A percentile compares a stretch with the other conserved stretches of the same genome.
phyloP scores from a whole-genome alignment of 495 filamentous ascomycete species.

The Penicillium tannophilum region DNA sequence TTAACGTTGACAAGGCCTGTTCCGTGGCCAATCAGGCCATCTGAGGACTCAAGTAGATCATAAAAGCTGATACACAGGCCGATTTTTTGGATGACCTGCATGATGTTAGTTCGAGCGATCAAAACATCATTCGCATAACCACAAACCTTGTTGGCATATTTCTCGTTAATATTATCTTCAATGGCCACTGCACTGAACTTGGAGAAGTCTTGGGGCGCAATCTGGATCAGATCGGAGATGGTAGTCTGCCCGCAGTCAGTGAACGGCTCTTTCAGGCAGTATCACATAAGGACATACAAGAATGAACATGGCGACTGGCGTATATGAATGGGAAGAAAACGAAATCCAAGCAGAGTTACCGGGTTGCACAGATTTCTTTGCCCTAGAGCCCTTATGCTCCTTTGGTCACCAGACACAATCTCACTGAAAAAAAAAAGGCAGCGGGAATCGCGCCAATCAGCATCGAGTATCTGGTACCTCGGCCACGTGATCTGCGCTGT shows the following conservation, averaged over 20 bases:
- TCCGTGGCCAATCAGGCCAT: conserved; percentile 90
- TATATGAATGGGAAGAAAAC: conserved; percentile 6
- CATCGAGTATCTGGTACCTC: background rate
- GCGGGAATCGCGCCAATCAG: conserved; percentile 3
- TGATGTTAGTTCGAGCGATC: background rate
- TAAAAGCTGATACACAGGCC: conserved; percentile 92
- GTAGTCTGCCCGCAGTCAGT: conserved; percentile 52
- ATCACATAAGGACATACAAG: conserved; percentile 41
- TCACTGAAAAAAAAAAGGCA: conserved; percentile 16
- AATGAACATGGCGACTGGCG: conserved; percentile 53
- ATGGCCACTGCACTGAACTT: conserved; percentile 77
- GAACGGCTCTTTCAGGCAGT: conserved; percentile 10
- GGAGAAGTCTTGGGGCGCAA: conserved; percentile 80
- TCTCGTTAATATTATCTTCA: conserved; percentile 91
- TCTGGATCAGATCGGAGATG: conserved; percentile 88
- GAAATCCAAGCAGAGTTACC: background rate
- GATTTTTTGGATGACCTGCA: conserved; percentile 70
- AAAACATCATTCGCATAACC: background rate
- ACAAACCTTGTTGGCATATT: conserved; percentile 88
- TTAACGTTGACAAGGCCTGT: conserved; percentile 90
- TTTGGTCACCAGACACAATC: background rate
- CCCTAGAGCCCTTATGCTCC: background rate
- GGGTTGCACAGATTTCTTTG: background rate
- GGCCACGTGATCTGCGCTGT: conserved; percentile 22
- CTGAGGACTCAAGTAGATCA: conserved; percentile 81